Base-by-base conservation (phyloP, 129 eudicot species). In the Gnaphalium uliginosum region DNA sequence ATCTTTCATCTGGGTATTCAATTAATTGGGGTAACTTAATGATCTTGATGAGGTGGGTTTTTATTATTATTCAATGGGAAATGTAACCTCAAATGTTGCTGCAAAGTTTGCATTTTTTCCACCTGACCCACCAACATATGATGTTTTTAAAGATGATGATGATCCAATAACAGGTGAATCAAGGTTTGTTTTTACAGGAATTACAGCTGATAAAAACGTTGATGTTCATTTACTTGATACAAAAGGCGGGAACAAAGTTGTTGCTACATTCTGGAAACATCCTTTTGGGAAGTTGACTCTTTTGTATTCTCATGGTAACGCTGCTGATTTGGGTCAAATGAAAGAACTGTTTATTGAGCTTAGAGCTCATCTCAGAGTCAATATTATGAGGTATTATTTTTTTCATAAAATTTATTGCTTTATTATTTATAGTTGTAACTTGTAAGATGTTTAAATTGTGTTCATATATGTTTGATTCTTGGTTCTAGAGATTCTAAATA, bases 271-370 rank as follows among this genome's bases (percentile, higher is more conserved):
- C 26, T 94, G 98, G 98, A 94, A 89, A 64, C 97, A 94, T 29
- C 98, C 97, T 2, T 62, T 76, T 66, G 97, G 87, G 61, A 90
- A 86, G 74, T 87, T 94, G 23, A 94, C 98, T 32, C 32, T 94
- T 39, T 70, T 94, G 82, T 89, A 94, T 57, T 94, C 98, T 48
- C 98, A 94, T 87, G 98, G 98, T 26, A 94, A 94, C 67, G 98
- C 98, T 59, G 97, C 98, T 79, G 98, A 94, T 87, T 89, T 94
- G 79, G 98, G 98, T 14, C 98, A 94, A 68, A 94, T 94, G 98
- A 80, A 59, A 23, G 98, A 94, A 66, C 89, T 94, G 35, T 94
- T 94, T 61, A 81, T 83, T 71, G 98, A 94, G 96, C 98, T 94
- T 59, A 82, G 98, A 82, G 97, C 98, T 79, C 98, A 90, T 64